phyloP scores from a whole-genome alignment of 140 eudicot genomes.

The Cichorium intybus region DNA sequence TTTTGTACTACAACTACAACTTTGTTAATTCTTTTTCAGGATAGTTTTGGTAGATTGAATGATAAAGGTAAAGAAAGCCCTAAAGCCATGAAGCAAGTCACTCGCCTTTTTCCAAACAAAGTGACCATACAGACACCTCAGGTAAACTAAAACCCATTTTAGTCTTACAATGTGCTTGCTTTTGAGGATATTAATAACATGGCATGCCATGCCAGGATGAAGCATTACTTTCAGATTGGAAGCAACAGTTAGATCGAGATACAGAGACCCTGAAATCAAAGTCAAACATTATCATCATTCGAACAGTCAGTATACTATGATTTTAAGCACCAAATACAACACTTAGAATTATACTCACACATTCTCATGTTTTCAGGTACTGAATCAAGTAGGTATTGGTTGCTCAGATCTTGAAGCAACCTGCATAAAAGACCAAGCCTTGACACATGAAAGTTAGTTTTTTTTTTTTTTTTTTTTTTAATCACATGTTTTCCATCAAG shows the following conservation, averaged over 20 bases:
- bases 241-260: conserved; percentile 83
- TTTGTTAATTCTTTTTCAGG: conserved; percentile 52
- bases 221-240: conserved; percentile 67
- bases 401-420: conserved; percentile 65
- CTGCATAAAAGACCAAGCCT: conserved; percentile 77
- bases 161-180: neutral
- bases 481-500: neutral
- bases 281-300: conserved; percentile 63
- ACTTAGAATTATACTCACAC: neutral
- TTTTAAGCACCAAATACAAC: neutral
- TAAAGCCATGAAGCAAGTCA: conserved; percentile 77
- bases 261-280: conserved; percentile 74
- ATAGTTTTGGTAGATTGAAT: conserved; percentile 67
- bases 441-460: conserved; percentile 77
- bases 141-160: conserved; percentile 38
- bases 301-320: conserved; percentile 44
- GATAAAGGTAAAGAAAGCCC: conserved; percentile 79
- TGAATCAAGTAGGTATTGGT: conserved; percentile 55
- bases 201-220: conserved; percentile 77
- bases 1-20: too few species aligned
- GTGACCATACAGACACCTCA: conserved; percentile 88
- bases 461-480: neutral
- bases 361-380: conserved; percentile 50
- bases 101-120: conserved; percentile 85
- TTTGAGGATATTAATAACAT: too few species aligned